phyloP scores from a whole-genome alignment of 1,284 basidiomycete species.

The Rugosomyces carneus region DNA sequence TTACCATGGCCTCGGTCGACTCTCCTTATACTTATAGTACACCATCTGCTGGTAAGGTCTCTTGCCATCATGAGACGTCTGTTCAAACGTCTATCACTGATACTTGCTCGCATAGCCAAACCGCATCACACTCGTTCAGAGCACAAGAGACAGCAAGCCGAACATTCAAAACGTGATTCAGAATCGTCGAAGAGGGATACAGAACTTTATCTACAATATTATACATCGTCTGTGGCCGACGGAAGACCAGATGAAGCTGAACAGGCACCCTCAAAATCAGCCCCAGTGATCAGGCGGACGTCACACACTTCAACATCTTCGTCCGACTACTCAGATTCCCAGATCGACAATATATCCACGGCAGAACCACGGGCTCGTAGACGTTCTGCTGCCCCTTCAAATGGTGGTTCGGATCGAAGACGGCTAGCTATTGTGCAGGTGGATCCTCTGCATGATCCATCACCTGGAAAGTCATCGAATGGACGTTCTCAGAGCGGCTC shows the following conservation, averaged over 20 bases:
- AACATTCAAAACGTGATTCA: conserved; percentile 5
- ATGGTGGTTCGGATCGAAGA: conserved; percentile 57
- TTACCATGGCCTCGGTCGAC: conserved; percentile 12
- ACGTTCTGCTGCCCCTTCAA: conserved; percentile 46
- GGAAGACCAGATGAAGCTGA: conserved; percentile 15
- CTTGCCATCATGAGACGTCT: conserved; percentile 10
- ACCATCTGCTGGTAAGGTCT: conserved; percentile 9
- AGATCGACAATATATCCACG: conserved; percentile 21
- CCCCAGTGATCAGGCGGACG: conserved; percentile 16
- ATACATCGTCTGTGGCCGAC: conserved; percentile 32
- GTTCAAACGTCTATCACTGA: conserved; percentile 10
- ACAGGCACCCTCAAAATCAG: conserved; percentile 11
- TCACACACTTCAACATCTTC: conserved; percentile 36
- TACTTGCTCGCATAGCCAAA: conserved; percentile 10
- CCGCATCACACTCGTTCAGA: conserved; percentile 6
- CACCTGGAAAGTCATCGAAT: conserved; percentile 21
- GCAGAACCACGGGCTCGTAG: conserved; percentile 27
- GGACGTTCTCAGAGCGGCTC: conserved; percentile 17
- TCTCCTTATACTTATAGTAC: conserved; percentile 10
- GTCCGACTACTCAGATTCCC: conserved; percentile 43
- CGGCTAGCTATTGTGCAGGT: conserved; percentile 62
- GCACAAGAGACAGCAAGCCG: conserved; percentile 9
- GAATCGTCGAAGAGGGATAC: conserved; percentile 21
- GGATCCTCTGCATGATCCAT: conserved; percentile 27
- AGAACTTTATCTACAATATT: conserved; percentile 31